phyloP scores from a whole-genome alignment of 371 early-diverging fungal species.

The Haplosporangium sp. region DNA sequence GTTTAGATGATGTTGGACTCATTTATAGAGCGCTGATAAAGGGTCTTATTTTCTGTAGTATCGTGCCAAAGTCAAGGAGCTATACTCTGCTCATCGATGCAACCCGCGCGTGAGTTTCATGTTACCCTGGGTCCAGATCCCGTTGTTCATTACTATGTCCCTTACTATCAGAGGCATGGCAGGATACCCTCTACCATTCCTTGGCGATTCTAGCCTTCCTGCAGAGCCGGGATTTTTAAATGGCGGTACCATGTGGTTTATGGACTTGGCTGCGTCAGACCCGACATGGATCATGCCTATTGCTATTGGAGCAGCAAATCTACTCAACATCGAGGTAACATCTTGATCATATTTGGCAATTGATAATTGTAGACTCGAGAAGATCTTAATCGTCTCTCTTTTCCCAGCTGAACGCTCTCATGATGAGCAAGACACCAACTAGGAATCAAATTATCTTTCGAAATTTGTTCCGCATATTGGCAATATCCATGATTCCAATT shows the following conservation, averaged over 20 bases:
- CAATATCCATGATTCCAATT: slow-evolving; percentile 75
- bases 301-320: slow-evolving; percentile 73
- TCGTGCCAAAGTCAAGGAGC: slow-evolving; percentile 63
- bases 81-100: slow-evolving; percentile 74
- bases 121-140: slow-evolving; percentile 81
- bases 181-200: slow-evolving; percentile 71
- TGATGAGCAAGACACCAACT: slow-evolving; percentile 61
- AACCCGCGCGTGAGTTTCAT: slow-evolving; percentile 72
- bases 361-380: neutral
- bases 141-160: slow-evolving; percentile 79
- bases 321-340: slow-evolving; percentile 78
- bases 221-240: slow-evolving; percentile 63
- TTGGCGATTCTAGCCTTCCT: slow-evolving; percentile 54
- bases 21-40: neutral
- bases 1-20: too few relatives aligned
- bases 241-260: slow-evolving; percentile 79
- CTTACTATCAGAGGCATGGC: slow-evolving; percentile 77
- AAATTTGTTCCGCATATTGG: slow-evolving; percentile 67
- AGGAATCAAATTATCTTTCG: slow-evolving; percentile 61
- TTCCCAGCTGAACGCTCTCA: slow-evolving; percentile 64
- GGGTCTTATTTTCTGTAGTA: slow-evolving; percentile 56
- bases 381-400: neutral
- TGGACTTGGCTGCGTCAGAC: slow-evolving; percentile 76
- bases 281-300: slow-evolving; percentile 80
- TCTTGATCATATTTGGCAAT: neutral